These are phyloP conservation scores for Penicillium sp. DNA, from an alignment of 2,329 filamentous ascomycete genomes.

Conservation along the genomic window DNA sequence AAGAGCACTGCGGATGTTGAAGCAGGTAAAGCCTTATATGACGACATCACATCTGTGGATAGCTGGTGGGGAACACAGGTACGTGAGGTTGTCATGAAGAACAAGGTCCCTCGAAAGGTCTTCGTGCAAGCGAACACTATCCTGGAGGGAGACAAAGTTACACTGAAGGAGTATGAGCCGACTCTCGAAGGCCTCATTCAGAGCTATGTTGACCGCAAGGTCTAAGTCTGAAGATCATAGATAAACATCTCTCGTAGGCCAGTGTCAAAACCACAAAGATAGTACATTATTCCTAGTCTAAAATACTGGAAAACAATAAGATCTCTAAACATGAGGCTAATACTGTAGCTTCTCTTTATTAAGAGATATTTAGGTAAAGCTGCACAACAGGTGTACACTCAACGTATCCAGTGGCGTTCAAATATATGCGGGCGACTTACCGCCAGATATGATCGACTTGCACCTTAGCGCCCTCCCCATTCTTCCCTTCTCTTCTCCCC, in stretches of 20 bases:
- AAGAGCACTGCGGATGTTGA: slow-evolving; percentile 85
- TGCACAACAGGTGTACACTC: neutral
- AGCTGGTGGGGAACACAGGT: slow-evolving; percentile 83
- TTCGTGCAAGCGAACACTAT: slow-evolving; percentile 94
- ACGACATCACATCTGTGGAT: slow-evolving; percentile 77
- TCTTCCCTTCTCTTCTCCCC: neutral
- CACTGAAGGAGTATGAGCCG: slow-evolving; percentile 82
- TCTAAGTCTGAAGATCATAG: slow-evolving; percentile 27
- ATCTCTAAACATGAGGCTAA: no score
- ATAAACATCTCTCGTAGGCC: neutral
- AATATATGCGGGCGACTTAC: neutral
- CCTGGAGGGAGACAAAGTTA: slow-evolving; percentile 67
- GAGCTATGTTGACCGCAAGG: slow-evolving; percentile 68
- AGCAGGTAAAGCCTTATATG: slow-evolving; percentile 75
- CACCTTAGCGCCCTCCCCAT: neutral
- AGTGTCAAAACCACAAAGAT: neutral
- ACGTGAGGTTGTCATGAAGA: slow-evolving; percentile 61
- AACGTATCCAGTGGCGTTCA: neutral
- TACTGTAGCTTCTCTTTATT: neutral
- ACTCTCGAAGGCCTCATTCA: slow-evolving; percentile 77
- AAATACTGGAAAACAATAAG: no score
- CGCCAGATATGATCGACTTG: neutral
- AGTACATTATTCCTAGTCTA: neutral
- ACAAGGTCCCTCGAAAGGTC: slow-evolving; percentile 64
- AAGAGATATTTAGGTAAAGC: neutral